Evolutionary conservation across 352 stramenopile genomes (phyloP).

Genomic region (Poterioochromonas sp.): DNA sequence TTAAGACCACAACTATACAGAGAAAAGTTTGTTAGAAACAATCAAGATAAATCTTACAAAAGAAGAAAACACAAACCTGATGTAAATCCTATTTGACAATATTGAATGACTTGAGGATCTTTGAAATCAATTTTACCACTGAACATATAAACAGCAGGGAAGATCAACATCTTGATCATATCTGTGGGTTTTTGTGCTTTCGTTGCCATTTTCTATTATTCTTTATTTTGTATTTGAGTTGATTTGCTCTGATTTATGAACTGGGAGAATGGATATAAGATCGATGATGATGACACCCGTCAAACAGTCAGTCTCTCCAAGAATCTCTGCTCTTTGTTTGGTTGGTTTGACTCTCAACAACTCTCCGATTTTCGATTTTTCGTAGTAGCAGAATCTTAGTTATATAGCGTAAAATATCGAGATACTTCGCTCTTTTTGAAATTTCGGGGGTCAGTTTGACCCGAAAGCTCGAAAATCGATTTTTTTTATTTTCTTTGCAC

Average conservation of each 20-base stretch:
- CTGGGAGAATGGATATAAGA: not conserved
- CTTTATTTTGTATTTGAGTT: not conserved
- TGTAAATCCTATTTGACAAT: not conserved
- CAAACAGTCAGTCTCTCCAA: too few species aligned
- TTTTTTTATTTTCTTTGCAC: too few species aligned
- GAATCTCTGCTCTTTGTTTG: too few species aligned
- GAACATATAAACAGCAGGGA: not conserved
- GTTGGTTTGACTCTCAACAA: too few species aligned
- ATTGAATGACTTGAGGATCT: not conserved
- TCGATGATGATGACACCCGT: too few species aligned
- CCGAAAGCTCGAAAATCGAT: too few species aligned
- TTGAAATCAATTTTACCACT: conserved; percentile 19
- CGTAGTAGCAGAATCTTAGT: too few species aligned
- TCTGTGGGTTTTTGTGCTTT: not conserved
- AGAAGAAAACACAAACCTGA: not conserved
- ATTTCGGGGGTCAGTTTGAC: too few species aligned
- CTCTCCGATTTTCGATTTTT: too few species aligned
- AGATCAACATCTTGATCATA: conserved; percentile 18
- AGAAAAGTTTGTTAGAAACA: not conserved
- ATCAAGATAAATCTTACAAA: not conserved
- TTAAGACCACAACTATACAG: not conserved
- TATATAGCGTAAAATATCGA: too few species aligned
- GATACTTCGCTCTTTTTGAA: too few species aligned
- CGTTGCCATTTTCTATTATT: not conserved
- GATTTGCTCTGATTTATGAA: not conserved